Percentiles rank a stretch among this genome's conserved stretches.
phyloP scores from a whole-genome alignment of 2,329 filamentous ascomycete genomes.

The Diaporthe amygdali region DNA sequence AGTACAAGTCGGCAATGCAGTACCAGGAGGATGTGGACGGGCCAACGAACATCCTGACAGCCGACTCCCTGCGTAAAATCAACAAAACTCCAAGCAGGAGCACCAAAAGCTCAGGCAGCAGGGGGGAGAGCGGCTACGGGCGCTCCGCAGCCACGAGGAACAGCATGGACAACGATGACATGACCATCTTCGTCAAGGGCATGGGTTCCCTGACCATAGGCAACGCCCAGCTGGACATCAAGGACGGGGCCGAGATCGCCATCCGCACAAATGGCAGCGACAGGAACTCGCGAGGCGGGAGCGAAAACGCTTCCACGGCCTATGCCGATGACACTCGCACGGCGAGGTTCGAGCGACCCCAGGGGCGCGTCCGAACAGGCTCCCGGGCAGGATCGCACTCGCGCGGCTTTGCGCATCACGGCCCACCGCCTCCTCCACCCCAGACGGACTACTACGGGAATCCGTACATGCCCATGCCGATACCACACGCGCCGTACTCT shows the following conservation, averaged over 20 bases:
- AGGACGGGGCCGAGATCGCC: constrained; percentile 65
- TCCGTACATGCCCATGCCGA: not conserved
- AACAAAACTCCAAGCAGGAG: constrained; percentile 59
- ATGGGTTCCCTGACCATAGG: constrained; percentile 61
- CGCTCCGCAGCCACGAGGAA: constrained; percentile 65
- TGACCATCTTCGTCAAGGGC: constrained; percentile 66
- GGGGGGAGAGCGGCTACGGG: constrained; percentile 67
- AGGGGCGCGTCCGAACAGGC: constrained; percentile 50
- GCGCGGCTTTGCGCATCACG: constrained; percentile 27
- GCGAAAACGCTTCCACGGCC: constrained; percentile 51
- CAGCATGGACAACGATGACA: constrained; percentile 58
- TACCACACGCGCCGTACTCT: constrained; percentile 25
- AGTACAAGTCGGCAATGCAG: constrained; percentile 47
- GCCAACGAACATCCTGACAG: constrained; percentile 55
- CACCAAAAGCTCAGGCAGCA: constrained; percentile 63
- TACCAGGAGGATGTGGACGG: constrained; percentile 61
- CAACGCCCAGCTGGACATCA: constrained; percentile 63
- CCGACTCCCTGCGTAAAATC: constrained; percentile 58
- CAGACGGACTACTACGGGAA: constrained; percentile 15
- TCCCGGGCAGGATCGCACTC: constrained; percentile 56
- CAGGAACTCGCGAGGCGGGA: constrained; percentile 31
- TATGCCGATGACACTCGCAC: constrained; percentile 49
- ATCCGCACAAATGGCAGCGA: constrained; percentile 58
- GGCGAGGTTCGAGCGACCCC: constrained; percentile 47
- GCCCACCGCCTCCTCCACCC: not conserved